Conservation (phyloP, 306 rosid species). For the Rosa rugosa region DNA sequence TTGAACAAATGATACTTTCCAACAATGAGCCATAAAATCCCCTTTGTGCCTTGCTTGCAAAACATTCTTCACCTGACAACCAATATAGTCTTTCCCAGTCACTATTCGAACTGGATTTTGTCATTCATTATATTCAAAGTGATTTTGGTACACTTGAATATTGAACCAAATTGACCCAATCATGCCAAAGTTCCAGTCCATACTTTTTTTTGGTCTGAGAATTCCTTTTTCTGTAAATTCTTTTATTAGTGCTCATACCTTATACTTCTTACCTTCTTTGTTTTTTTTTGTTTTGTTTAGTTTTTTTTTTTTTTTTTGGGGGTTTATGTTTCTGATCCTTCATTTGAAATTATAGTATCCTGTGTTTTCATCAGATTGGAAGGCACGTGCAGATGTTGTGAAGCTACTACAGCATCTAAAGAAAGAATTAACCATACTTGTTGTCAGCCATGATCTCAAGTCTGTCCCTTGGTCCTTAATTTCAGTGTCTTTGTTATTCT, state of each 20-base stretch:
- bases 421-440: constrained; percentile 75
- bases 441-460: constrained; percentile 92
- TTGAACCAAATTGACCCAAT: background rate
- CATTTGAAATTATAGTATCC: constrained; percentile 9
- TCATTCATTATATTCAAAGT: background rate
- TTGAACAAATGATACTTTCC: background rate
- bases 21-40: constrained; percentile 11
- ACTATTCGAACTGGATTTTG: background rate
- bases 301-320: background rate
- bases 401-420: constrained; percentile 83
- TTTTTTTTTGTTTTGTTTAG: too few species aligned
- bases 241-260: background rate
- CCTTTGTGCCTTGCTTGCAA: background rate
- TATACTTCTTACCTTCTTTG: background rate
- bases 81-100: background rate
- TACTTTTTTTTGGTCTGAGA: background rate
- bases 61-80: background rate
- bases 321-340: constrained; percentile 6
- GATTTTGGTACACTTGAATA: background rate
- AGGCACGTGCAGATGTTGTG: constrained; percentile 85
- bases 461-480: constrained; percentile 26
- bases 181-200: constrained; percentile 10
- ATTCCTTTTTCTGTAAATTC: background rate
- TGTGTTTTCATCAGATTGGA: constrained; percentile 70
- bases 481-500: constrained; percentile 16